A percentile compares a stretch with the other conserved stretches of the same genome.
phyloP scores from a whole-genome alignment of 106 monocot genomes.

The Dendrobium catenatum region DNA sequence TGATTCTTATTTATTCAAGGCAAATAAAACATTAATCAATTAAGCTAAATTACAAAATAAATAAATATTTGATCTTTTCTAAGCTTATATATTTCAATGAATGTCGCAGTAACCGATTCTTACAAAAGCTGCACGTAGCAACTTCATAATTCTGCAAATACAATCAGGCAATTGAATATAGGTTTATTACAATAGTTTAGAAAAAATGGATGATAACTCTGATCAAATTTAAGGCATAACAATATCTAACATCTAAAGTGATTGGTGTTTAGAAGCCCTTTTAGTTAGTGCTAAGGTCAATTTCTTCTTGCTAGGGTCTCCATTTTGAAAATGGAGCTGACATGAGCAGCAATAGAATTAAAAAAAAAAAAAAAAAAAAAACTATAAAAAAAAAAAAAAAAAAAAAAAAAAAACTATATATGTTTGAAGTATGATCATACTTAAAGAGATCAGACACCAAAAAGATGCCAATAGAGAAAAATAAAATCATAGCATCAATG shows the following conservation, averaged over 20 bases:
- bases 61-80: neutral
- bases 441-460: neutral
- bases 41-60: neutral
- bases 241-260: too few species aligned
- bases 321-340: neutral
- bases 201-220: neutral
- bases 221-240: neutral
- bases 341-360: neutral
- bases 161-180: neutral
- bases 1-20: neutral
- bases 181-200: neutral
- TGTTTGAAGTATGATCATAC: neutral
- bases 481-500: too few species aligned
- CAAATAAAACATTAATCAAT: neutral
- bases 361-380: neutral
- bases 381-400: neutral
- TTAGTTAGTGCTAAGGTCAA: neutral
- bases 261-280: neutral
- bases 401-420: neutral
- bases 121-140: neutral
- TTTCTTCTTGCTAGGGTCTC: neutral
- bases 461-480: neutral
- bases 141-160: neutral
- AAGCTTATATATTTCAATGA: neutral
- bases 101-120: neutral